Evolutionary conservation across 306 rosid genomes (phyloP), one percentile per base, ranked within the genome.

Genomic region (Casuarina equisetifolia): DNA sequence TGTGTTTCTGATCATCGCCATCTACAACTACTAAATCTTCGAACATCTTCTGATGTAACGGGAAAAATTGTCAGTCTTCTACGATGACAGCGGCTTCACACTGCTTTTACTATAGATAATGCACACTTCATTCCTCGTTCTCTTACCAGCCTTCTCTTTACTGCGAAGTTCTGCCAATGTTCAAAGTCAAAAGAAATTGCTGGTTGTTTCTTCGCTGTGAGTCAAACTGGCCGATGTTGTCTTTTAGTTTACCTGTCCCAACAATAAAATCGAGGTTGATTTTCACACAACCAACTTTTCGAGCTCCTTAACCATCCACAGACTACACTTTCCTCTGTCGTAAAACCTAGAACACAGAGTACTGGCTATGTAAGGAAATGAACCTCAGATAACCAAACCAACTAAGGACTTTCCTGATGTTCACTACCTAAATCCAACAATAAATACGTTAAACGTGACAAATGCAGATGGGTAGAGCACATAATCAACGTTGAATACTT

Each of bases 181-280:
- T 16, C 74, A 48, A 53, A 70, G 78, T 69, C 80, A 39, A 57
- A 3, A 64, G 82, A 79, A 73, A 62, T 69, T 45, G 73, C 84
- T 49, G 43, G 80, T 48, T 20, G 72, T 82, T 72, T 63, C 76
- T 73, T 3, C 6, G 32, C 20, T 40, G 39, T 3, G 15, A 66
- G 67, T 12, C 12, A 16, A n/a, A 42, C 54, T 15, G 40, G 43
- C 7, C 9, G 42, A 12, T 66, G 39, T 40, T 36, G 11, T 51
- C 63, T 39, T 40, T 64, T 66, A 7, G n/a, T 15, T 53, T 66
- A 39, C 54, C 67, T 76, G 70, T 76, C 10, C 44, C 57, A 42
- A 20, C 67, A 5, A 50, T 17, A 58, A 11, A 0, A 36, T 35
- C 3, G 44, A 43, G 64, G 6, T 50, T 46, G 38, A 48, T 16